A percentile compares a stretch with the other conserved stretches of the same genome.
phyloP scores from a whole-genome alignment of 495 filamentous ascomycete species.

The Podospora pseudopauciseta region DNA sequence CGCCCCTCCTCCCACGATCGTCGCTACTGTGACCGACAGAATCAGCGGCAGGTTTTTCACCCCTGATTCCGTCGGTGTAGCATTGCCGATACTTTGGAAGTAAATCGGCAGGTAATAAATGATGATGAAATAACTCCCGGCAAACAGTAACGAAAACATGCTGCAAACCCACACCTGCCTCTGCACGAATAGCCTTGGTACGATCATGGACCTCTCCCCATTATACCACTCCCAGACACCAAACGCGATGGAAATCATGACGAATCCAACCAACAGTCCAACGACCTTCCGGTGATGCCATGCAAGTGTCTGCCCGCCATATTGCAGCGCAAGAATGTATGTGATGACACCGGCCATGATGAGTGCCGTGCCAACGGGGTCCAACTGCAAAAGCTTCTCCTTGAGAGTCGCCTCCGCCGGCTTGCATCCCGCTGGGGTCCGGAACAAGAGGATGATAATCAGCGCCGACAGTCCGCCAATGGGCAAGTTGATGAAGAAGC shows the following conservation, averaged over 20 bases:
- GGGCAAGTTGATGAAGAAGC: constrained; percentile 74
- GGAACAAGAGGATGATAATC: constrained; percentile 52
- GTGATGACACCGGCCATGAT: constrained; percentile 69
- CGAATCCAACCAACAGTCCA: constrained; percentile 61
- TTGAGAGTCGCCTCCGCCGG: constrained; percentile 20
- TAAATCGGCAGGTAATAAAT: constrained; percentile 63
- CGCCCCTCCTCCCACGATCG: constrained; percentile 44
- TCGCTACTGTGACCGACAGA: constrained; percentile 46
- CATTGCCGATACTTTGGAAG: constrained; percentile 53
- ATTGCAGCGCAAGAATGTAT: constrained; percentile 74
- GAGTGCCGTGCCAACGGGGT: constrained; percentile 59
- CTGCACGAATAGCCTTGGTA: constrained; percentile 43
- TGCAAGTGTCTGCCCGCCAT: constrained; percentile 64
- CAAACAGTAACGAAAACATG: constrained; percentile 40
- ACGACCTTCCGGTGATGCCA: constrained; percentile 66
- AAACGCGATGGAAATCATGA: constrained; percentile 49
- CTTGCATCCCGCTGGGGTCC: constrained; percentile 18
- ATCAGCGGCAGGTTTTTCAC: constrained; percentile 53
- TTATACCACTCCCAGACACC: constrained; percentile 49
- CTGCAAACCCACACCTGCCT: constrained; percentile 41
- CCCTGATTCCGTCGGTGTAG: constrained; percentile 46
- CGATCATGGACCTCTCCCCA: constrained; percentile 43
- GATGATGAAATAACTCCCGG: constrained; percentile 44
- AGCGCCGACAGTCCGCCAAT: constrained; percentile 60
- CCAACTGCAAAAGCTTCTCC: constrained; percentile 53